These are phyloP conservation scores for Podila epicladia DNA, from an alignment of 192 early-diverging fungal species.

Conservation along the genomic window DNA sequence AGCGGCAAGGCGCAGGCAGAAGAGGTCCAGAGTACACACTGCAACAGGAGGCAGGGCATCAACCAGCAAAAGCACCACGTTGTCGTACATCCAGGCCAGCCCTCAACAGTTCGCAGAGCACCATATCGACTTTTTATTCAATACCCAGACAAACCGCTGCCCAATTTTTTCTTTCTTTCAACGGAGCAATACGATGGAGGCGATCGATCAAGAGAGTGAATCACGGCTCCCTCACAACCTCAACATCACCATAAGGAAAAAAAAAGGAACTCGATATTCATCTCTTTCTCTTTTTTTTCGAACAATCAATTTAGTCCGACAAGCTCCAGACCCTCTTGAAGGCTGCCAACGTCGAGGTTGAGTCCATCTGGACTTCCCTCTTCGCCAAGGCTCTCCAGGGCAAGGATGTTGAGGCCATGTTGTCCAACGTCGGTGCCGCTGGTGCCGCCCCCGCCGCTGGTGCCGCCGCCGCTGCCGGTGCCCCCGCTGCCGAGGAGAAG, in stretches of 20 bases:
- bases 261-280: not conserved
- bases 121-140: too few species aligned
- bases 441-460: conserved; percentile 55
- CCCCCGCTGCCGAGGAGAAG: conserved; percentile 52
- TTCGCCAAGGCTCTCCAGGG: conserved; percentile 99
- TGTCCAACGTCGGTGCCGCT: conserved; percentile 88
- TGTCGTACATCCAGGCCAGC: too few species aligned
- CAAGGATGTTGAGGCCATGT: conserved; percentile 88
- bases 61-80: too few species aligned
- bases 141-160: too few species aligned
- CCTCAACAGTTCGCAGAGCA: too few species aligned
- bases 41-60: too few species aligned
- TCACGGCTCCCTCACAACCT: not conserved
- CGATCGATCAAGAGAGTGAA: not conserved
- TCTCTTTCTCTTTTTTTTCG: conserved; percentile 4
- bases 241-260: not conserved
- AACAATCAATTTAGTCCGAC: conserved; percentile 73
- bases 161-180: not conserved
- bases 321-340: conserved; percentile 92
- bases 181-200: not conserved
- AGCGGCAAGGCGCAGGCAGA: too few species aligned
- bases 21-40: too few species aligned
- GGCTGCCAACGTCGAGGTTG: conserved; percentile 91
- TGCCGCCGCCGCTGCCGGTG: conserved; percentile 53
- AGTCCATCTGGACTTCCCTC: conserved; percentile 94